Base-by-base conservation (phyloP, 495 filamentous ascomycete genomes). In the Podospora tetraspora region DNA sequence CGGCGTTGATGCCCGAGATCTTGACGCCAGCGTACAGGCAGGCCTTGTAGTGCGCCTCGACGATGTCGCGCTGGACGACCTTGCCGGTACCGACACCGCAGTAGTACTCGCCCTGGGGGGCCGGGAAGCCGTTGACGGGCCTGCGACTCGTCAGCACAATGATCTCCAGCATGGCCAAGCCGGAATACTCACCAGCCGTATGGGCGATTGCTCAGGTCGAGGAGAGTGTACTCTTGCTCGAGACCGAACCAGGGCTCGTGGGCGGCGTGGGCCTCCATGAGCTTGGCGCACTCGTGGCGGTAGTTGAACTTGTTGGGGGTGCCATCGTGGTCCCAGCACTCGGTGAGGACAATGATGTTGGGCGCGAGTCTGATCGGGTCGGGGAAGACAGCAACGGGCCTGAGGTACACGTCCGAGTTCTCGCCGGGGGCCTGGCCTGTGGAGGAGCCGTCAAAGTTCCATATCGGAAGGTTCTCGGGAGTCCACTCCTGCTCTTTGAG, bases 401-500 rank as follows among this genome's bases (percentile, higher is more conserved):
- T 66, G 69, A 99, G 91, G 86, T 97, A 97, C 88, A 98, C 90
- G 83, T 99, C 95, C 66, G 94, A 97, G 87, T 99, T 93, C 80
- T 94, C 92, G 77, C 94, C 92, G 34, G 93, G 92, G 64, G 95
- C 95, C 81, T 99, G 95, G 74, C 85, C 91, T 73, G 92, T 97
- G 22, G 93, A 97, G 65, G 92, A 96, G 78, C 95, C 95, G 78
- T 99, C 95, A 77, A 99, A 99, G 86, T 98, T 99, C 95, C 95
- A 99, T 80, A 96, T 92, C 69, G 94, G 92, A 68, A 99, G 92
- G 69, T 97, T 92, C 66, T 92, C 90, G 67, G 92, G 77, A 68
- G 77, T 80, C 75, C 81, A 79, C 62, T 76, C 82, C 52, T 83
- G 80, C 79, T 89, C 88, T 74, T 82, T 85, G 57, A 97, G 87